Percentiles rank a stretch among this genome's conserved stretches.
Evolutionary conservation across 306 rosid species (phyloP).

Genomic region (Quercus variabilis): DNA sequence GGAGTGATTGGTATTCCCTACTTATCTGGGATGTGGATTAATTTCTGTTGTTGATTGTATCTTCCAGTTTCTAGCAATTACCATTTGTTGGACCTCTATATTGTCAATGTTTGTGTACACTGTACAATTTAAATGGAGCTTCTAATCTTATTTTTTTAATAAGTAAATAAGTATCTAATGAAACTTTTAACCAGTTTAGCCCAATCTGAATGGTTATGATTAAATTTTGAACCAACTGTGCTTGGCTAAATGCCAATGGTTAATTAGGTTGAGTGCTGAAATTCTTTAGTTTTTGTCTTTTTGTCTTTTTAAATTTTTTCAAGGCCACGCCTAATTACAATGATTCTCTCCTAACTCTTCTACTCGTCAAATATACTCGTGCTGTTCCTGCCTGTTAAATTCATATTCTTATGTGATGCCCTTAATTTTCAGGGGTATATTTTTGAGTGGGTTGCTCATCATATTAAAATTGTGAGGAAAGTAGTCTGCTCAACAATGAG

Average conservation of each 20-base stretch:
- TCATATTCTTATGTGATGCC: constrained; percentile 22
- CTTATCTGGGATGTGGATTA: background rate
- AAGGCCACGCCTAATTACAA: background rate
- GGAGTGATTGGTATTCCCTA: background rate
- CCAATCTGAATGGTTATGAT: background rate
- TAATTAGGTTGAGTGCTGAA: background rate
- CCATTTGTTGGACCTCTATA: background rate
- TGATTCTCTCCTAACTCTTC: constrained; percentile 7
- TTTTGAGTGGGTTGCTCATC: constrained; percentile 11
- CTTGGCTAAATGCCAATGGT: background rate
- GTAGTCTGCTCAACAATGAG: constrained; percentile 11
- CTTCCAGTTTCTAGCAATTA: background rate
- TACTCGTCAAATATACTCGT: constrained; percentile 2
- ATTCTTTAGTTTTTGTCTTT: background rate
- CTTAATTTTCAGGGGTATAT: constrained; percentile 16
- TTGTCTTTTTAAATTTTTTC: background rate
- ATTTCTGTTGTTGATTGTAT: background rate
- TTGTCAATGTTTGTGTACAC: background rate
- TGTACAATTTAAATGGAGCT: background rate
- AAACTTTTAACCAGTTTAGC: background rate
- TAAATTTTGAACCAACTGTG: background rate
- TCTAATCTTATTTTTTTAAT: background rate
- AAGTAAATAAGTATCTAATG: background rate
- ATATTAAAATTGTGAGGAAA: constrained; percentile 1
- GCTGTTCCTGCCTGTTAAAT: constrained; percentile 6